Percentiles rank a stretch among this genome's conserved stretches.
phyloP scores from a whole-genome alignment of 768 basidiomycete genomes.

The Tricholoma flavovirens region DNA sequence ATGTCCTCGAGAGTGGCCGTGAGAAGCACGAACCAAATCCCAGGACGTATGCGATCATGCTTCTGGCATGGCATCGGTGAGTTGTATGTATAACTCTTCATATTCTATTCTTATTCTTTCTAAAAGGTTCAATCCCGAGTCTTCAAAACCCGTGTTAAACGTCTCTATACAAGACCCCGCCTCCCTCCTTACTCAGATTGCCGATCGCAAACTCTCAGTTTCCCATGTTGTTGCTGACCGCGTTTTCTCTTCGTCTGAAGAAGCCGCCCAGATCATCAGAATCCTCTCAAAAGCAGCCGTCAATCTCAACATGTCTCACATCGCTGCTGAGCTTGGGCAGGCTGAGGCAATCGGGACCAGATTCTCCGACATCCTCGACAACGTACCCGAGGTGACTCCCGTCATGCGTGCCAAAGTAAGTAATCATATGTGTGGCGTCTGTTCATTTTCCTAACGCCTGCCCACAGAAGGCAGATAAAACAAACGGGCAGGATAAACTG shows the following conservation, averaged over 20 bases:
- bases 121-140: conserved; percentile 34
- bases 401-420: conserved; percentile 40
- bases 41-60: conserved; percentile 64
- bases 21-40: conserved; percentile 48
- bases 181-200: conserved; percentile 38
- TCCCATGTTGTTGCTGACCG: conserved; percentile 53
- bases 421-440: background rate
- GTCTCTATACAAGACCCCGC: conserved; percentile 18
- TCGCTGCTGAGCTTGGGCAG: conserved; percentile 54
- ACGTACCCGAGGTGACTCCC: conserved; percentile 58
- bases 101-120: conserved; percentile 1
- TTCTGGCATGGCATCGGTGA: conserved; percentile 52
- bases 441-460: background rate
- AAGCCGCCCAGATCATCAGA: conserved; percentile 50
- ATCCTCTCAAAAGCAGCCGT: conserved; percentile 56
- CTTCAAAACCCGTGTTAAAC: conserved; percentile 15
- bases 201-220: conserved; percentile 45
- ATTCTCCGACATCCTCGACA: conserved; percentile 36
- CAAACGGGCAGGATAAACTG: conserved; percentile 13
- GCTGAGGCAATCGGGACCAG: conserved; percentile 40
- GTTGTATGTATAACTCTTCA: conserved; percentile 9
- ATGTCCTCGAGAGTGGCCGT: conserved; percentile 42
- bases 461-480: conserved; percentile 6
- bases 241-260: conserved; percentile 46
- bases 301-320: conserved; percentile 40